Conservation (phyloP, 306 rosid genomes). For the Luffa acutangula region DNA sequence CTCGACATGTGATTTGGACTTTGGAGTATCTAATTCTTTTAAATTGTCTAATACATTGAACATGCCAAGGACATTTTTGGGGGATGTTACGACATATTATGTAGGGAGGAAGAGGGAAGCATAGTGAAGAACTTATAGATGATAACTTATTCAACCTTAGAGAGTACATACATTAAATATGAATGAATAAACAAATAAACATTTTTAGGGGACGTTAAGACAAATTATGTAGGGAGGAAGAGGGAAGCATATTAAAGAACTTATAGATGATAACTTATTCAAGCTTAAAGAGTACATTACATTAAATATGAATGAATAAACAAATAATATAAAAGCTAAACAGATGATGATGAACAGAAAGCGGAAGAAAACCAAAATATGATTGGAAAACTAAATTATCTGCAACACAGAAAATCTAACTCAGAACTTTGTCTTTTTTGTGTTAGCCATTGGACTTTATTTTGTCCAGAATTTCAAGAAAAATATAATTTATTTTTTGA, state of each 20-base stretch:
- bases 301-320: neutral
- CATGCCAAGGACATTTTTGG: neutral
- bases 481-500: neutral
- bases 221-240: neutral
- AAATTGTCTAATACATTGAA: neutral
- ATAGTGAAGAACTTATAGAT: neutral
- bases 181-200: neutral
- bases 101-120: neutral
- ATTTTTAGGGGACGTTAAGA: no score
- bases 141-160: neutral
- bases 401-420: neutral
- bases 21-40: neutral
- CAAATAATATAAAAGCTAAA: neutral
- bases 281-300: neutral
- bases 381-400: neutral
- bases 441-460: neutral
- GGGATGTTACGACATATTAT: neutral
- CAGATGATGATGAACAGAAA: neutral
- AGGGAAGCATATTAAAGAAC: neutral
- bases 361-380: neutral
- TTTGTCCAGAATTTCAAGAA: neutral
- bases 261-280: neutral
- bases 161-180: neutral
- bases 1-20: neutral
- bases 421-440: neutral